Evolutionary conservation across 2,329 filamentous ascomycete species (phyloP).

Genomic region (Penicillium sp.): DNA sequence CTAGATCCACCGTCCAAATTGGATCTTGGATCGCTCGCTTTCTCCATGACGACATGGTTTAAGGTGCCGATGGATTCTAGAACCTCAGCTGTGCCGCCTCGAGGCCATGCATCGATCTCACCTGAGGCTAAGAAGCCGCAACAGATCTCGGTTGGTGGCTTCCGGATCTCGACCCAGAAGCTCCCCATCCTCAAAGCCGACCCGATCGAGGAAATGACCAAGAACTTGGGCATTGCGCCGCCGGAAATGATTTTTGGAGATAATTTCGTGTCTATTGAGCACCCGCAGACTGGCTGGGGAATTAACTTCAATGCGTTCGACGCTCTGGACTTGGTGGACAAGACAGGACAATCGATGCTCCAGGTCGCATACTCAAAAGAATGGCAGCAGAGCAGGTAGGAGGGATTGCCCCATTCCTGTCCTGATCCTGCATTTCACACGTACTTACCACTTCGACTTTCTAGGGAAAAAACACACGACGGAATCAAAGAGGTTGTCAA

Average conservation of each 20-base stretch:
- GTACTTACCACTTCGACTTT: conserved; percentile 42
- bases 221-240: conserved; percentile 78
- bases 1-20: conserved; percentile 8
- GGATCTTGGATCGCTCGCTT: conserved; percentile 2
- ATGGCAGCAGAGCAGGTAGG: conserved; percentile 73
- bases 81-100: conserved; percentile 27
- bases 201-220: conserved; percentile 84
- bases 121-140: conserved; percentile 50
- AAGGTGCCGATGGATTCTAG: conserved; percentile 20
- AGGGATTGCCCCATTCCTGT: conserved; percentile 27
- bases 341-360: conserved; percentile 87
- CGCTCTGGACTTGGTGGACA: conserved; percentile 89
- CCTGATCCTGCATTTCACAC: too few species aligned
- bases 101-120: conserved; percentile 60
- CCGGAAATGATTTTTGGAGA: conserved; percentile 99
- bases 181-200: conserved; percentile 91
- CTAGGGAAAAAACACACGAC: conserved; percentile 75
- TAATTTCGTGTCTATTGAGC: conserved; percentile 78
- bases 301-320: conserved; percentile 83
- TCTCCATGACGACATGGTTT: conserved; percentile 18
- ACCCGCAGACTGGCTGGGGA: conserved; percentile 75
- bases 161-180: conserved; percentile 81
- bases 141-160: conserved; percentile 67
- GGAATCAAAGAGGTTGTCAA: conserved; percentile 93
- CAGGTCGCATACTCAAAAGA: conserved; percentile 90